Conservation (phyloP, 768 basidiomycete genomes). For the Phlebiopsis flavidoalba region DNA sequence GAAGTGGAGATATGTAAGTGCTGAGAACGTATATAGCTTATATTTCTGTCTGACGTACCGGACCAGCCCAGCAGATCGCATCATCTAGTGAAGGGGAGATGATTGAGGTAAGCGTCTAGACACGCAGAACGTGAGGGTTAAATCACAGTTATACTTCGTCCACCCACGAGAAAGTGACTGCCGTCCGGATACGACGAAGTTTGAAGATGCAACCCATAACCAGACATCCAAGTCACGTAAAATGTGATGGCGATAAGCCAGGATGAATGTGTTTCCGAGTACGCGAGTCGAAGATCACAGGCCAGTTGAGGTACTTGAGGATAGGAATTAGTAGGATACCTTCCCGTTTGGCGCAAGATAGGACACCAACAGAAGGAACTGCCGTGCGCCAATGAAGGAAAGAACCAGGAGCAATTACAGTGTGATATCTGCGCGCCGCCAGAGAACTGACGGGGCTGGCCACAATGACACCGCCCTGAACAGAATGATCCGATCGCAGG, state of each 20-base stretch:
- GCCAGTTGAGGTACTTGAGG: conserved; percentile 44
- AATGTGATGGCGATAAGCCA: conserved; percentile 77
- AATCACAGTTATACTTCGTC: conserved; percentile 70
- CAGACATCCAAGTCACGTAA: conserved; percentile 72
- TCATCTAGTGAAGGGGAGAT: conserved; percentile 42
- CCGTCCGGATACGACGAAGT: conserved; percentile 57
- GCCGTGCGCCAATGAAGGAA: conserved; percentile 65
- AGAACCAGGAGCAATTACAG: conserved; percentile 61
- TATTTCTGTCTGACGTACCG: conserved; percentile 58
- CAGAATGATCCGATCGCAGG: too few species aligned
- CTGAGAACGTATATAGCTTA: conserved; percentile 62
- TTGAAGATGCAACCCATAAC: conserved; percentile 79
- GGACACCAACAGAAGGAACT: conserved; percentile 51
- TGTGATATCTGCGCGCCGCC: conserved; percentile 49
- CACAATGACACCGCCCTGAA: too few species aligned
- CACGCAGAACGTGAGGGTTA: not conserved
- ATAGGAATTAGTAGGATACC: conserved; percentile 59
- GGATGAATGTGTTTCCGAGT: conserved; percentile 64
- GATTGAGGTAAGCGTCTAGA: not conserved
- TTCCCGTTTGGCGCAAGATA: conserved; percentile 58
- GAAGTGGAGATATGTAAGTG: not conserved
- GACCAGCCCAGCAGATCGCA: conserved; percentile 72
- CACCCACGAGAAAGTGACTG: conserved; percentile 63
- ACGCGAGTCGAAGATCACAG: conserved; percentile 62
- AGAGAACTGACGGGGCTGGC: conserved; percentile 51